These are phyloP conservation scores for Aureobasidium vineae DNA, from an alignment of 2,329 filamentous ascomycete species.

Conservation along the genomic window DNA sequence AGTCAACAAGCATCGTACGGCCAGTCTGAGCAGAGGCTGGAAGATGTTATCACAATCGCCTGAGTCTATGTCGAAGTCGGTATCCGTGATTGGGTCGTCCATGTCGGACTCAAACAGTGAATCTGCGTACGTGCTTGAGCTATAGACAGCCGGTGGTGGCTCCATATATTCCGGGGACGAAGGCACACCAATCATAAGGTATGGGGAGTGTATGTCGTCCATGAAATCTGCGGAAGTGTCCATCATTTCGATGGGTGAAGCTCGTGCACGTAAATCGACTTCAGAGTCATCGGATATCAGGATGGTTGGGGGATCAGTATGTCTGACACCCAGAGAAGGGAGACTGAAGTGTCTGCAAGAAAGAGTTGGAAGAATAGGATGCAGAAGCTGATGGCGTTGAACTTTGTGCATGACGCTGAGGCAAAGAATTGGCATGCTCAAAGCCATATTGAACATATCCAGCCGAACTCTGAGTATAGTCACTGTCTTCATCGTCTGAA, in stretches of 20 bases:
- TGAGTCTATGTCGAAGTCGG: not conserved
- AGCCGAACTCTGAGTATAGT: not conserved
- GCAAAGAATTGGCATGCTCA: too few species aligned
- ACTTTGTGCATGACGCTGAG: not conserved
- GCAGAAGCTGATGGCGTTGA: not conserved
- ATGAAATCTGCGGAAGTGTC: not conserved
- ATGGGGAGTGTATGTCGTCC: conserved; percentile 1
- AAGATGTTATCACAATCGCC: not conserved
- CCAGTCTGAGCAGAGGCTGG: not conserved
- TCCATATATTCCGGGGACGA: not conserved
- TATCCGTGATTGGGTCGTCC: not conserved
- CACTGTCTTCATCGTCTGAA: not conserved
- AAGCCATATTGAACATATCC: not conserved
- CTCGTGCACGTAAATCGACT: not conserved
- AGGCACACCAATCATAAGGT: not conserved
- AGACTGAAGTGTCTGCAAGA: not conserved
- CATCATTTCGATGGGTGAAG: not conserved
- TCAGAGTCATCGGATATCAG: not conserved
- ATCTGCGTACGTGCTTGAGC: not conserved
- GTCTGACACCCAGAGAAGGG: not conserved
- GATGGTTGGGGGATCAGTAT: not conserved
- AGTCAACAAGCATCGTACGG: not conserved
- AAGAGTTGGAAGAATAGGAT: not conserved
- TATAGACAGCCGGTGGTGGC: not conserved
- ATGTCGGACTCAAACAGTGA: conserved; percentile 15